Conservation (phyloP, 345 rosid genomes). For the Hypericum androsaemum region DNA sequence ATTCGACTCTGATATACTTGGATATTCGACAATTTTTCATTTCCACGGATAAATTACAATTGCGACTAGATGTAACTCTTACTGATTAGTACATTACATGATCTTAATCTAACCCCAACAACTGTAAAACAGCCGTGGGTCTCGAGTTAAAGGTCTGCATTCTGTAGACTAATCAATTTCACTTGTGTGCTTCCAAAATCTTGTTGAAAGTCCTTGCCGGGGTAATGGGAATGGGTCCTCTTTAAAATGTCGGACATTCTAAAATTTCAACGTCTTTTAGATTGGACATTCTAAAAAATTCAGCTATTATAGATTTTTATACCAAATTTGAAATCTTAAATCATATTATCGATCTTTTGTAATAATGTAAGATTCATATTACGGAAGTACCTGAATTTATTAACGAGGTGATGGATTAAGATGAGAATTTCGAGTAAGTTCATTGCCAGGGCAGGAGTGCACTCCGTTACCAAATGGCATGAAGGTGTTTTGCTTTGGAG, state of each 20-base stretch:
- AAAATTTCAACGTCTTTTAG: not conserved
- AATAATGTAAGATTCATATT: not conserved
- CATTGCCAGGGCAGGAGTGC: conserved; percentile 89
- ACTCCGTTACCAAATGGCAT: conserved; percentile 92
- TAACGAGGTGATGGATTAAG: conserved; percentile 61
- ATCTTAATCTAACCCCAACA: too few species aligned
- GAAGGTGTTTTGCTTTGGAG: conserved; percentile 70
- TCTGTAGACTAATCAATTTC: not conserved
- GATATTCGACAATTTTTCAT: too few species aligned
- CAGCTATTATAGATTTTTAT: too few species aligned
- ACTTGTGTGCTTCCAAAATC: conserved; percentile 38
- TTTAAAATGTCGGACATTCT: not conserved
- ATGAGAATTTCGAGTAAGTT: conserved; percentile 69
- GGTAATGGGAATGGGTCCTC: conserved; percentile 73
- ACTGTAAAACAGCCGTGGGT: too few species aligned
- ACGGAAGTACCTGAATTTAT: conserved; percentile 48
- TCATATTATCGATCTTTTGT: not conserved
- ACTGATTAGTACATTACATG: too few species aligned
- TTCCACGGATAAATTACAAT: too few species aligned
- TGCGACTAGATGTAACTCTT: too few species aligned
- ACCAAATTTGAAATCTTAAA: not conserved
- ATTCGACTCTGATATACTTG: too few species aligned
- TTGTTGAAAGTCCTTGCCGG: conserved; percentile 56
- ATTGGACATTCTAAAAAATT: too few species aligned
- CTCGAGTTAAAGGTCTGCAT: too few species aligned